Evolutionary conservation across 2,329 filamentous ascomycete species (phyloP).

Genomic region (Arthroderma sp.): DNA sequence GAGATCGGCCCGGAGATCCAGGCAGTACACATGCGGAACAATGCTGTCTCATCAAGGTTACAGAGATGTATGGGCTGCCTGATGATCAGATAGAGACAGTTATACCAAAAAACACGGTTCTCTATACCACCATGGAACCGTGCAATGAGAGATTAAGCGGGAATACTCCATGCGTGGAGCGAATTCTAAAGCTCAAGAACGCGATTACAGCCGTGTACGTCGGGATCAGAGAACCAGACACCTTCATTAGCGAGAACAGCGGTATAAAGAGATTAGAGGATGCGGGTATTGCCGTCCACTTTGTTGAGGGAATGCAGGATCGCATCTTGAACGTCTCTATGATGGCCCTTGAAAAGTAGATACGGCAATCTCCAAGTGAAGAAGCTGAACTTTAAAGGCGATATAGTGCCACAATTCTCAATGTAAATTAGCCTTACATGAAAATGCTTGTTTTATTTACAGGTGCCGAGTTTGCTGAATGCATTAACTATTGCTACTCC

Average conservation of each 20-base stretch:
- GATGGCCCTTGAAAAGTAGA: slow-evolving; percentile 58
- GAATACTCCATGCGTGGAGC: slow-evolving; percentile 53
- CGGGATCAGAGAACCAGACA: slow-evolving; percentile 79
- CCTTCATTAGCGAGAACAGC: slow-evolving; percentile 72
- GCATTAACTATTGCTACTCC: too few relatives aligned
- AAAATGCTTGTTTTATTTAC: too few relatives aligned
- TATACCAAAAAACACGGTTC: slow-evolving; percentile 35
- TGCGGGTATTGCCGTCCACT: slow-evolving; percentile 60
- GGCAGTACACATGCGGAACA: slow-evolving; percentile 97
- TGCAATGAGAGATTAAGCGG: slow-evolving; percentile 37
- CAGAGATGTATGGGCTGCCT: slow-evolving; percentile 23
- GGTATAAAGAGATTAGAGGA: slow-evolving; percentile 58
- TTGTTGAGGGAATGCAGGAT: slow-evolving; percentile 62
- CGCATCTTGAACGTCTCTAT: slow-evolving; percentile 74
- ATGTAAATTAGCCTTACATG: too few relatives aligned
- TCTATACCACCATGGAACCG: slow-evolving; percentile 82
- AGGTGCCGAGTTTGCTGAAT: too few relatives aligned
- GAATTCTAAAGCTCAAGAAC: slow-evolving; percentile 50
- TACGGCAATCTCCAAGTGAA: too few relatives aligned
- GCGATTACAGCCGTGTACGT: slow-evolving; percentile 70
- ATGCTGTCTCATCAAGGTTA: slow-evolving; percentile 66
- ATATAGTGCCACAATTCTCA: too few relatives aligned
- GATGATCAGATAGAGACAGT: slow-evolving; percentile 29
- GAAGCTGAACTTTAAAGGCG: too few relatives aligned
- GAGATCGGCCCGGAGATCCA: too few relatives aligned